phyloP scores from a whole-genome alignment of 768 basidiomycete species.

The Ephemerocybe angulata region DNA sequence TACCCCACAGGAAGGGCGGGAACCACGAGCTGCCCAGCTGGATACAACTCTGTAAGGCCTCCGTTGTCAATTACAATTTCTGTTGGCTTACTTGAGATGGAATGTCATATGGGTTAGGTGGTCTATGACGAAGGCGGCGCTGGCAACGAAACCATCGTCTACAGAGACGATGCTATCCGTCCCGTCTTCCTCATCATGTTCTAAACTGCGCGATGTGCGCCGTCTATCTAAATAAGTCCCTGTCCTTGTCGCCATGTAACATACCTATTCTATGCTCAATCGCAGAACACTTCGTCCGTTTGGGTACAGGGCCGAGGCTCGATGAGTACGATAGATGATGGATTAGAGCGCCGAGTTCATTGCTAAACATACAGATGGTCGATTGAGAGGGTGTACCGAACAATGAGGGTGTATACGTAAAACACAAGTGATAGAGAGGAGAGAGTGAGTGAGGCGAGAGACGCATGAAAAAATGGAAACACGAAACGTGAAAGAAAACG shows the following conservation, averaged over 20 bases:
- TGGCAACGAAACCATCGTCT: conserved; percentile 30
- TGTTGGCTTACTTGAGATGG: conserved; percentile 13
- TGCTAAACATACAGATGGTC: conserved; percentile 9
- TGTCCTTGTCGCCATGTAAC: too few species aligned
- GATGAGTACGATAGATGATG: conserved; percentile 5
- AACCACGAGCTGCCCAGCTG: conserved; percentile 9
- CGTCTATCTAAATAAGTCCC: background rate
- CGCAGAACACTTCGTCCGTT: too few species aligned
- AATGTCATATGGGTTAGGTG: conserved; percentile 11
- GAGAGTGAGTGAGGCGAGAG: conserved; percentile 6
- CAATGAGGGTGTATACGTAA: conserved; percentile 5
- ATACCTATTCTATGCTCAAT: too few species aligned
- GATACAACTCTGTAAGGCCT: conserved; percentile 12
- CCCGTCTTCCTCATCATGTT: conserved; percentile 30
- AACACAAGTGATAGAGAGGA: conserved; percentile 12
- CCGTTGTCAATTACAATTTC: background rate
- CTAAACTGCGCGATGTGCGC: conserved; percentile 1
- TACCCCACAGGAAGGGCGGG: conserved; percentile 8
- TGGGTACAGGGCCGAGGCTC: too few species aligned
- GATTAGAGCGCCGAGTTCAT: conserved; percentile 8
- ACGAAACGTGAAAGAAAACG: conserved; percentile 2
- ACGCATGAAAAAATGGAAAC: conserved; percentile 3
- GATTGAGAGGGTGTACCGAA: conserved; percentile 4
- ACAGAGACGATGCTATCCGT: conserved; percentile 29
- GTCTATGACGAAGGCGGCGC: too few species aligned